phyloP scores from a whole-genome alignment of 2,329 filamentous ascomycete species.

The Paradendryphiella salina region DNA sequence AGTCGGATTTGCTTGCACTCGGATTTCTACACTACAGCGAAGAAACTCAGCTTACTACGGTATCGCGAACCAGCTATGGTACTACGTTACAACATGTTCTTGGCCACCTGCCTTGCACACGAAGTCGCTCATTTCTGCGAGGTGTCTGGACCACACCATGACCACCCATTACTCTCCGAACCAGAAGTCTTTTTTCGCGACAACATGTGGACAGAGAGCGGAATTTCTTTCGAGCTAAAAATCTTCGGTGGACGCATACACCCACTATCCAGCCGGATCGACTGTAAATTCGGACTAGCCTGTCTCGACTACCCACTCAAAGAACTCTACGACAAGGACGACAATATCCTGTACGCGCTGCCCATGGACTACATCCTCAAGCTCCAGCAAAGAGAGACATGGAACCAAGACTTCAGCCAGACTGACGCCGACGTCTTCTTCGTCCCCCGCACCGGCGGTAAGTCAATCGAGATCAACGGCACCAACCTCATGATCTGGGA shows the following conservation, averaged over 20 bases:
- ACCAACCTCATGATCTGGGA: slow-evolving; percentile 49
- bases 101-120: slow-evolving; percentile 45
- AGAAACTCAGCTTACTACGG: slow-evolving; percentile 43
- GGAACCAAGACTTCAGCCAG: slow-evolving; percentile 41
- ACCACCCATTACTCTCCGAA: slow-evolving; percentile 40
- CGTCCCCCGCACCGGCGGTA: slow-evolving; percentile 46
- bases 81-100: slow-evolving; percentile 47
- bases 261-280: slow-evolving; percentile 45
- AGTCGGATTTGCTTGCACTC: slow-evolving; percentile 47
- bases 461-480: slow-evolving; percentile 44
- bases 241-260: slow-evolving; percentile 47
- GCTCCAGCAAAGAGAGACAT: slow-evolving; percentile 46
- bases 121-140: slow-evolving; percentile 49
- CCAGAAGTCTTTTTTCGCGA: slow-evolving; percentile 47
- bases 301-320: slow-evolving; percentile 44
- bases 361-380: slow-evolving; percentile 47
- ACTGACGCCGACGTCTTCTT: slow-evolving; percentile 33
- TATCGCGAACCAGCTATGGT: slow-evolving; percentile 49
- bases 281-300: slow-evolving; percentile 46
- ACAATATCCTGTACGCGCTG: slow-evolving; percentile 45
- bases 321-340: slow-evolving; percentile 45
- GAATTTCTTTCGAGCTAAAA: slow-evolving; percentile 47
- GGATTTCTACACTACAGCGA: slow-evolving; percentile 48
- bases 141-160: slow-evolving; percentile 44
- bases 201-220: slow-evolving; percentile 48